A percentile compares a stretch with the other conserved stretches of the same genome.
Conservation (phyloP, 495 filamentous ascomycete species). For the Aspergillus taichungensis region DNA sequence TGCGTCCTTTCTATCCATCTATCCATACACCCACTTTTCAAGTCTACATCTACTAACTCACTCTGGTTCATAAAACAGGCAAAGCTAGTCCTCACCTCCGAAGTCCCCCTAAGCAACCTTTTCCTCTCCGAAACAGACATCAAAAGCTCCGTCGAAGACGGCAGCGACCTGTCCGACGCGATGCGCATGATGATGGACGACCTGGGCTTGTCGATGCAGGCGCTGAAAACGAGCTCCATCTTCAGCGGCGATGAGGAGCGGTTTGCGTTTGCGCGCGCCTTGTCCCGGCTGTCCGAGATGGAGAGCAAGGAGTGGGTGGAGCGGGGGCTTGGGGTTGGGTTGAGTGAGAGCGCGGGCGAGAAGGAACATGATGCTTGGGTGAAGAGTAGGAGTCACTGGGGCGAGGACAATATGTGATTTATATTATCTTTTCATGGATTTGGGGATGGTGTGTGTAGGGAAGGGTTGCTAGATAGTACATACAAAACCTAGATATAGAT, state of each 20-base stretch:
- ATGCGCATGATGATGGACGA: slow-evolving; percentile 95
- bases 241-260: slow-evolving; percentile 95
- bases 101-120: slow-evolving; percentile 71
- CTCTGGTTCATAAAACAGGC: slow-evolving; percentile 40
- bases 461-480: not conserved
- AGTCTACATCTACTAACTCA: not conserved
- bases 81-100: slow-evolving; percentile 90
- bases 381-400: slow-evolving; percentile 56
- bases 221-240: slow-evolving; percentile 75
- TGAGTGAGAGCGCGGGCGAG: slow-evolving; percentile 49
- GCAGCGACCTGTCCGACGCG: slow-evolving; percentile 60
- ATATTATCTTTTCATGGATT: not conserved
- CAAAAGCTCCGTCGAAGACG: slow-evolving; percentile 28
- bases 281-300: slow-evolving; percentile 85
- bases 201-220: slow-evolving; percentile 73
- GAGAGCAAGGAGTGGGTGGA: slow-evolving; percentile 92
- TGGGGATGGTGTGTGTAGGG: not conserved
- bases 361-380: slow-evolving; percentile 55
- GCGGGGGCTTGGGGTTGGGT: slow-evolving; percentile 68
- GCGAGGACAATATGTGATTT: slow-evolving; percentile 62
- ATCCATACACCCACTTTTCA: not conserved
- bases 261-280: slow-evolving; percentile 87
- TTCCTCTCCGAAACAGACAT: slow-evolving; percentile 83
- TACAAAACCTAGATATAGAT: too few species aligned
- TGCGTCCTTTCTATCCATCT: slow-evolving; percentile 14